These are phyloP conservation scores for Ustilago bromivora DNA, from an alignment of 1,284 basidiomycete genomes.

Conservation along the genomic window DNA sequence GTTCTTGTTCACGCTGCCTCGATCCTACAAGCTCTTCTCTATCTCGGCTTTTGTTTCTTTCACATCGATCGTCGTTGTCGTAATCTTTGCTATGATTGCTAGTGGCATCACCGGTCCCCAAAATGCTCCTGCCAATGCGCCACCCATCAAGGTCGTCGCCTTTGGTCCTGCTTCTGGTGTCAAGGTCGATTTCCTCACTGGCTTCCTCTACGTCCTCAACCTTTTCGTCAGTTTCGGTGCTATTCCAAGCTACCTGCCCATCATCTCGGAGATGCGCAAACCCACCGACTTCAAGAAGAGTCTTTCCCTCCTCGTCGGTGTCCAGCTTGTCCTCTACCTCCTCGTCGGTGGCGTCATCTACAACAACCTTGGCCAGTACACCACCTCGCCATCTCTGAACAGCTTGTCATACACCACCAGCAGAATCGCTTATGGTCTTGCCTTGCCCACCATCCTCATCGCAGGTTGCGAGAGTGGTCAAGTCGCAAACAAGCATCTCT, in stretches of 20 bases:
- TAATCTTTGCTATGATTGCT: constrained; percentile 64
- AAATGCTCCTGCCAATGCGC: constrained; percentile 40
- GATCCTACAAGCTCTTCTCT: constrained; percentile 62
- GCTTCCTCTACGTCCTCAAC: constrained; percentile 56
- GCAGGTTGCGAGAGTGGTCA: constrained; percentile 62
- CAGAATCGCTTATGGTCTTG: constrained; percentile 63
- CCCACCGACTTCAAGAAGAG: constrained; percentile 56
- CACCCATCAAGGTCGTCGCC: constrained; percentile 46
- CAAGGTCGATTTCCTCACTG: constrained; percentile 54
- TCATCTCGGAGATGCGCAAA: constrained; percentile 64
- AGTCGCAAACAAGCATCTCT: constrained; percentile 58
- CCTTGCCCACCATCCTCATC: constrained; percentile 60
- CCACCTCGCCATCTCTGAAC: constrained; percentile 61
- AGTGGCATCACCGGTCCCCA: constrained; percentile 55
- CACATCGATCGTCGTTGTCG: constrained; percentile 58
- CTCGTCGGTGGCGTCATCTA: constrained; percentile 64
- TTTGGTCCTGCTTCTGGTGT: constrained; percentile 54
- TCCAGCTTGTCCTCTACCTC: constrained; percentile 62
- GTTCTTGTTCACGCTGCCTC: constrained; percentile 60
- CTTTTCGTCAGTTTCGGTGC: constrained; percentile 60
- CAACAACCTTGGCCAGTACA: constrained; percentile 63
- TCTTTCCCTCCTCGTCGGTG: constrained; percentile 43
- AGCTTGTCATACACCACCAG: constrained; percentile 43
- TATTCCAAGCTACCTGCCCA: constrained; percentile 57
- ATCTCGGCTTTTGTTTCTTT: constrained; percentile 58